Evolutionary conservation across 148 eudicot species (phyloP).

Genomic region (Vaccinium corymbosum): DNA sequence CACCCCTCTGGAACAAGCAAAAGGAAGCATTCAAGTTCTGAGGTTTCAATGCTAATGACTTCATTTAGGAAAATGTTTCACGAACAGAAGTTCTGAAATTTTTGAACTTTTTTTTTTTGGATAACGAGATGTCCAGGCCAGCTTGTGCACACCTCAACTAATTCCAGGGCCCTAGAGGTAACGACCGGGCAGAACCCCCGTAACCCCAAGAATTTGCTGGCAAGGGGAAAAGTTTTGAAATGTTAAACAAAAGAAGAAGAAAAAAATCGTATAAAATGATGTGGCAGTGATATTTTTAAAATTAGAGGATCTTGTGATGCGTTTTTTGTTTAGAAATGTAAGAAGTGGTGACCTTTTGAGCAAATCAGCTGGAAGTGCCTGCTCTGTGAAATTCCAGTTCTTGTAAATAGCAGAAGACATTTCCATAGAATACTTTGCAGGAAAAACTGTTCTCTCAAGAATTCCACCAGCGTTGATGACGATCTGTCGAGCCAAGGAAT

Average conservation of each 20-base stretch:
- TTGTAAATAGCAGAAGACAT: constrained; percentile 61
- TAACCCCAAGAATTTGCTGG: no score
- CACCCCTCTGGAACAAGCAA: neutral
- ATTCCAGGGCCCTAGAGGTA: no score
- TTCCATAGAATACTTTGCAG: constrained; percentile 66
- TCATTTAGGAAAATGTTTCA: neutral
- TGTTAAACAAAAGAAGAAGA: no score
- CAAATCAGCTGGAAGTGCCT: constrained; percentile 69
- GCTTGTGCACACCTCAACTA: no score
- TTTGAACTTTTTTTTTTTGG: no score
- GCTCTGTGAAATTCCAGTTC: constrained; percentile 64
- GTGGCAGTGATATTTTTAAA: neutral
- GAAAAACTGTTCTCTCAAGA: constrained; percentile 70
- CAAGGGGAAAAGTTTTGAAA: no score
- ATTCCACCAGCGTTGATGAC: constrained; percentile 74
- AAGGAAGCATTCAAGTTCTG: neutral
- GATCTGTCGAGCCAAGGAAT: constrained; percentile 72
- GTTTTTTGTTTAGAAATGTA: neutral
- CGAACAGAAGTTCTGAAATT: no score
- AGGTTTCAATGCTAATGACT: neutral
- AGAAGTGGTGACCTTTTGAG: constrained; percentile 50
- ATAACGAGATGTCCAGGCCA: no score
- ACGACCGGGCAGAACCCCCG: no score
- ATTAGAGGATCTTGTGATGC: neutral
- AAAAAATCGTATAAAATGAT: neutral